Percentiles rank a stretch among this genome's conserved stretches.
These are phyloP conservation scores for Nannochloropsis salina DNA, from an alignment of 108 stramenopile species.

Conservation along the genomic window DNA sequence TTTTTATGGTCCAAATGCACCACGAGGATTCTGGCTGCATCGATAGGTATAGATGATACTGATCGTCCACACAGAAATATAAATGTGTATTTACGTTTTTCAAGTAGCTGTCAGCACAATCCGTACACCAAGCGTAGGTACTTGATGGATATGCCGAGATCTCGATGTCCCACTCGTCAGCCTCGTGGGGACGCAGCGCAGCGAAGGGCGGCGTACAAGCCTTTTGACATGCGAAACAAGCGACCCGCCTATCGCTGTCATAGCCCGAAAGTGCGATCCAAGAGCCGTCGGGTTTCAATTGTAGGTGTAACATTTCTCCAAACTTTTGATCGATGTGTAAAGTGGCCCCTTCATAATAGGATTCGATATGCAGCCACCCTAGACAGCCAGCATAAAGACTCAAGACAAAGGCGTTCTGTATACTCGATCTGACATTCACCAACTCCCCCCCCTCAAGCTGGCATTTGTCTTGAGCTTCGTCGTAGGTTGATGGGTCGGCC, in stretches of 20 bases:
- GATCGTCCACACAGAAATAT: neutral
- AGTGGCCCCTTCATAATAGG: neutral
- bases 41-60: neutral
- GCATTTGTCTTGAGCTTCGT: neutral
- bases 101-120: neutral
- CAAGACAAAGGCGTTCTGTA: neutral
- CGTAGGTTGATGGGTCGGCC: neutral
- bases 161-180: slow-evolving; percentile 3
- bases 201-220: neutral
- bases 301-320: neutral
- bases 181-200: neutral
- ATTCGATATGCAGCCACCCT: neutral
- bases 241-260: neutral
- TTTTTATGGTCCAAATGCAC: slow-evolving; percentile 16
- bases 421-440: neutral
- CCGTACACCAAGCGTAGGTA: neutral
- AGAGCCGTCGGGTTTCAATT: neutral
- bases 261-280: neutral
- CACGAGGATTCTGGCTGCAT: neutral
- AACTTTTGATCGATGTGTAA: no score
- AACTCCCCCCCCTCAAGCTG: neutral
- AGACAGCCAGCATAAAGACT: neutral
- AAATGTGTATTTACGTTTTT: neutral
- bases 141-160: neutral
- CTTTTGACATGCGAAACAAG: neutral